Percentiles rank a stretch among this genome's conserved stretches.
Evolutionary conservation across 2,329 filamentous ascomycete species (phyloP).

Genomic region (Aureobasidium sp.): DNA sequence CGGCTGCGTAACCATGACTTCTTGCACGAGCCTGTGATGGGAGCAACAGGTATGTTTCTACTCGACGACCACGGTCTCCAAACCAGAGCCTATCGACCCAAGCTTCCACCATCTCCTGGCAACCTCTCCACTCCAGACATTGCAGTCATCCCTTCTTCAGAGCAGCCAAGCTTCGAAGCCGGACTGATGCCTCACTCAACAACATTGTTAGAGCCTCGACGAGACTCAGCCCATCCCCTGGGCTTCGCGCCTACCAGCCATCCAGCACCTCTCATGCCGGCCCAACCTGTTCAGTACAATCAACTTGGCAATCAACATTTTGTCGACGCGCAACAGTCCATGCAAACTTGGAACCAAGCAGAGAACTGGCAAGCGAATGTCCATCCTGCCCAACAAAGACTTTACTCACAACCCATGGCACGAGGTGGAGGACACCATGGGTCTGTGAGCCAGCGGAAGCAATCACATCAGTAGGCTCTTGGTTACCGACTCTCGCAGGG

Average conservation of each 20-base stretch:
- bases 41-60: constrained; percentile 38
- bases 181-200: neutral
- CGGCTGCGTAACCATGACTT: constrained; percentile 17
- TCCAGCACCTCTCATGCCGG: neutral
- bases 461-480: too few relatives aligned
- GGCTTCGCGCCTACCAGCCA: neutral
- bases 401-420: neutral
- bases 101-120: neutral
- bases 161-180: neutral
- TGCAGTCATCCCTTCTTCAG: neutral
- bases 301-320: neutral
- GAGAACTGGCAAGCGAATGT: neutral
- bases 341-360: neutral
- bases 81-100: neutral
- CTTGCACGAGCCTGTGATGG: constrained; percentile 34
- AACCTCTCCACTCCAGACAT: neutral
- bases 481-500: too few relatives aligned
- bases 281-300: neutral
- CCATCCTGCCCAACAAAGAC: neutral
- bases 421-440: neutral
- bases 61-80: constrained; percentile 39
- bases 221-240: constrained; percentile 3
- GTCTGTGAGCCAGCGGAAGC: too few relatives aligned
- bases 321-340: neutral
- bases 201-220: neutral